These are phyloP conservation scores for Nitzschia sp. DNA, from an alignment of 108 stramenopile genomes.

Conservation along the genomic window DNA sequence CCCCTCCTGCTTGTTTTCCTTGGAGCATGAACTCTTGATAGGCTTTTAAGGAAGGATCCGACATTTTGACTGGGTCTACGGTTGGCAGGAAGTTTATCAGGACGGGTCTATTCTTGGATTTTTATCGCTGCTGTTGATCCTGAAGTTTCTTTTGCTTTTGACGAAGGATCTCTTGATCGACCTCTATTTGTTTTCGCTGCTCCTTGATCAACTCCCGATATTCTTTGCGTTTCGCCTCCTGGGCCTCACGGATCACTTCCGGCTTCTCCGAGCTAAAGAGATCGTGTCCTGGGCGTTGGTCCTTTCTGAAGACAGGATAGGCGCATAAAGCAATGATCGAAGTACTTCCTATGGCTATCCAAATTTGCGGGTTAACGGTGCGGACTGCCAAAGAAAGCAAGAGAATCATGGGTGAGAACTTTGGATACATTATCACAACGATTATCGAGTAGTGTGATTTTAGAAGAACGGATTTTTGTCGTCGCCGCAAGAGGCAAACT, in stretches of 20 bases:
- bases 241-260: conserved; percentile 57
- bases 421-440: no score
- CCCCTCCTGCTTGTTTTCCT: background rate
- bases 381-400: conserved; percentile 19
- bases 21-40: conserved; percentile 26
- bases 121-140: conserved; percentile 3
- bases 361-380: conserved; percentile 32
- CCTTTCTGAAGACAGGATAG: conserved; percentile 65
- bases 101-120: background rate
- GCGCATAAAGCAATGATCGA: conserved; percentile 59
- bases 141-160: conserved; percentile 9
- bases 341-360: conserved; percentile 59
- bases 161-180: conserved; percentile 13
- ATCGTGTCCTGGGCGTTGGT: conserved; percentile 74
- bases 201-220: conserved; percentile 32
- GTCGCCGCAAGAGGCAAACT: background rate
- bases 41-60: no score
- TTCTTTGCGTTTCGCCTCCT: conserved; percentile 52
- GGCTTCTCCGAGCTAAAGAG: conserved; percentile 79
- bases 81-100: background rate
- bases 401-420: background rate
- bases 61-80: no score
- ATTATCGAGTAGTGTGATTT: background rate
- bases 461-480: background rate
- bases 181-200: conserved; percentile 29